phyloP scores from a whole-genome alignment of 2,329 filamentous ascomycete genomes.

The Claviceps purpurea region DNA sequence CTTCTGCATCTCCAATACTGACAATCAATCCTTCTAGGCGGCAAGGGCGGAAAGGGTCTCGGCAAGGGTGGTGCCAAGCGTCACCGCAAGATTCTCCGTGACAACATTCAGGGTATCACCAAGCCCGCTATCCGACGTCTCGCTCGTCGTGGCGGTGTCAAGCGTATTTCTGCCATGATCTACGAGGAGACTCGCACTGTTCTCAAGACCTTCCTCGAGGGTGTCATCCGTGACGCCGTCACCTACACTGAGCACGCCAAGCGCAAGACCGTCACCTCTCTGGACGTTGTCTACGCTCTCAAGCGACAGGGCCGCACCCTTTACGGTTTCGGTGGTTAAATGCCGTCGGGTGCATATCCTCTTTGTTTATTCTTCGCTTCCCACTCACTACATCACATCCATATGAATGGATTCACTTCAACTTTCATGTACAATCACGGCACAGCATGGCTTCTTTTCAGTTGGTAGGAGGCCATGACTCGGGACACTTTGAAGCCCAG shows the following conservation, averaged over 20 bases:
- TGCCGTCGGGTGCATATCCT: not conserved
- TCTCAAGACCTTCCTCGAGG: constrained; percentile 66
- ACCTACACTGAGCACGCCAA: constrained; percentile 72
- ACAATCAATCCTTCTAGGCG: constrained; percentile 44
- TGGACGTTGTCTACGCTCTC: constrained; percentile 54
- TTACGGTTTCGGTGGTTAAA: constrained; percentile 82
- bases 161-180: constrained; percentile 97
- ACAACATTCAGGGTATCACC: constrained; percentile 99
- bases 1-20: constrained; percentile 20
- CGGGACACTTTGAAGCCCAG: not conserved
- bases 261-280: constrained; percentile 65
- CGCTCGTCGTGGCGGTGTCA: constrained; percentile 97
- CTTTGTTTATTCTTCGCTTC: not conserved
- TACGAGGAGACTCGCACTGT: constrained; percentile 69
- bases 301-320: constrained; percentile 64
- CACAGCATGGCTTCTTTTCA: not conserved
- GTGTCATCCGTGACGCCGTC: constrained; percentile 63
- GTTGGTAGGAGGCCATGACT: not conserved
- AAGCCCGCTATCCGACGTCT: constrained; percentile 98
- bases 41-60: constrained; percentile 94
- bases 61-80: constrained; percentile 98
- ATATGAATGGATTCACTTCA: not conserved
- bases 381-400: not conserved
- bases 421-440: constrained; percentile 4
- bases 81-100: constrained; percentile 97